A percentile compares a stretch with the other conserved stretches of the same genome.
Conservation (phyloP, 2,329 filamentous ascomycete species). For the Purpureocillium lavendulum region DNA sequence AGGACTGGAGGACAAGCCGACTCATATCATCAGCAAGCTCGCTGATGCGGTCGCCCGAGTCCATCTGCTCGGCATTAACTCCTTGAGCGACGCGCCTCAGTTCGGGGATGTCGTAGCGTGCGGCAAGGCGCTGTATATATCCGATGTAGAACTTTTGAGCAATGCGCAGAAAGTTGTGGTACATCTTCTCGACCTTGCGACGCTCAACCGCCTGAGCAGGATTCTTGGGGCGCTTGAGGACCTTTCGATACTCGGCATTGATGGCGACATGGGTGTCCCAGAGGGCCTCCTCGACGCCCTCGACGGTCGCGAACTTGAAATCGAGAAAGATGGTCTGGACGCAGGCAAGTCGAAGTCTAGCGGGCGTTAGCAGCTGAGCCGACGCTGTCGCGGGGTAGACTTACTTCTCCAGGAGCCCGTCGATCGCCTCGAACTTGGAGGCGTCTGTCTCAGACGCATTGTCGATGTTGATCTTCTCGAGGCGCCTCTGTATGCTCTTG, state of each 20-base stretch:
- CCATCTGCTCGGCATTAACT: constrained; percentile 33
- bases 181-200: constrained; percentile 74
- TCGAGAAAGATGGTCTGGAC: constrained; percentile 67
- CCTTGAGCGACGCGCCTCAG: constrained; percentile 33
- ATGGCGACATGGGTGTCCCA: constrained; percentile 75
- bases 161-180: constrained; percentile 76
- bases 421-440: constrained; percentile 34
- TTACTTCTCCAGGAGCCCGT: constrained; percentile 27
- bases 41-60: constrained; percentile 33
- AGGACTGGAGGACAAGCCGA: constrained; percentile 59
- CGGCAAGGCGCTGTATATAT: constrained; percentile 70
- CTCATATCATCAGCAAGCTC: constrained; percentile 41
- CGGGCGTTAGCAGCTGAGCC: constrained; percentile 6
- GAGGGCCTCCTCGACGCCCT: constrained; percentile 60
- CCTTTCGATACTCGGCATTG: constrained; percentile 69
- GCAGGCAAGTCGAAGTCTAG: constrained; percentile 62
- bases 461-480: constrained; percentile 31
- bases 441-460: constrained; percentile 26
- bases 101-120: constrained; percentile 45
- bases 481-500: constrained; percentile 32
- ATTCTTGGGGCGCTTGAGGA: constrained; percentile 47
- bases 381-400: background rate
- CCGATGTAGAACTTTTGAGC: constrained; percentile 83
- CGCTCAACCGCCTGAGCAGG: constrained; percentile 50
- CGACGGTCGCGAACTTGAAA: constrained; percentile 54